These are phyloP conservation scores for Backusella psychrophila DNA, from an alignment of 192 early-diverging fungal genomes.

Conservation along the genomic window DNA sequence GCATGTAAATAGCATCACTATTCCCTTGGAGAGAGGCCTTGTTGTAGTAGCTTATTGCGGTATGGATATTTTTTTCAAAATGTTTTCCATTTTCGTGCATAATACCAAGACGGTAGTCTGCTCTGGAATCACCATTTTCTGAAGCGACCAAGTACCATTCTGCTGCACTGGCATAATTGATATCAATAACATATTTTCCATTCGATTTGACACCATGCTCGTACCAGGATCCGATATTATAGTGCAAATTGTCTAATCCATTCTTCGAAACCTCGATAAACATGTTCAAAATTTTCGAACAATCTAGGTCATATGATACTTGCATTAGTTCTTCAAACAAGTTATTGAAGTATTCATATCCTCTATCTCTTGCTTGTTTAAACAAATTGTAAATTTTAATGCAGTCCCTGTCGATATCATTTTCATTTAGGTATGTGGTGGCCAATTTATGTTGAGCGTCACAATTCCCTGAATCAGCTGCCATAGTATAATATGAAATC, in stretches of 20 bases:
- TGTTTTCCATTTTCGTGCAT: too few relatives aligned
- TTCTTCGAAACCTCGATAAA: neutral
- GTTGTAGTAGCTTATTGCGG: too few relatives aligned
- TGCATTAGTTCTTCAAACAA: neutral
- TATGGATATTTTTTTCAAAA: too few relatives aligned
- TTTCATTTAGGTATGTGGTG: neutral
- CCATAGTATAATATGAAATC: neutral
- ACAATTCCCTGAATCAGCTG: neutral
- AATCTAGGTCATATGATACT: rapidly evolving
- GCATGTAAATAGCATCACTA: too few relatives aligned
- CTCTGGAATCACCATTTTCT: too few relatives aligned
- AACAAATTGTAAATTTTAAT: neutral
- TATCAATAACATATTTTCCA: too few relatives aligned
- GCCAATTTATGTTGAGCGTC: neutral
- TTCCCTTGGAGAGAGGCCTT: too few relatives aligned
- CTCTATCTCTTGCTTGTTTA: neutral
- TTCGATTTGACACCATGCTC: too few relatives aligned
- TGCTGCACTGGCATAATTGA: too few relatives aligned
- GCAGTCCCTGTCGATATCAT: neutral
- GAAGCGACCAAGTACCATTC: too few relatives aligned
- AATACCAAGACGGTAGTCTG: too few relatives aligned
- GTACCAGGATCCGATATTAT: too few relatives aligned
- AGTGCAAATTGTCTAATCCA: neutral
- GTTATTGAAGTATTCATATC: rapidly evolving
- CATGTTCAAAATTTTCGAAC: neutral